Conservation (phyloP, 2,329 filamentous ascomycete species). For the Biscogniauxia mediterranea region DNA sequence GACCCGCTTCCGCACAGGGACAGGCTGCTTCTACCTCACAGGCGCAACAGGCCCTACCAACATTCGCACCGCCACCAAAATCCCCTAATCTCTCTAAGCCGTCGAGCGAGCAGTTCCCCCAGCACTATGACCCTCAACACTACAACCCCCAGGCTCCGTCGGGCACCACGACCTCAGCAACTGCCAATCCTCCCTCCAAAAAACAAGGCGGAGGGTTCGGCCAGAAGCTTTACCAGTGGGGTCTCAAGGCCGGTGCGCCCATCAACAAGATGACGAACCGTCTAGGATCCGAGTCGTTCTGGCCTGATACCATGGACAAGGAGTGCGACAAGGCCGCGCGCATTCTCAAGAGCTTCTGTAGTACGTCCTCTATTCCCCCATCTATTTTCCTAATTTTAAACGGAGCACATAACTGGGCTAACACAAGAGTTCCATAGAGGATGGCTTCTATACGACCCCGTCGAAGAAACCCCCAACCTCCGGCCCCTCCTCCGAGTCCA, state of each 20-base stretch:
- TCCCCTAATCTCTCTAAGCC: constrained; percentile 3
- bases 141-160: not conserved
- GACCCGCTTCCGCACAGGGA: constrained; percentile 2
- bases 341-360: constrained; percentile 83
- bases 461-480: constrained; percentile 24
- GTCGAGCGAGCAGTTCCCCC: not conserved
- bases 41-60: constrained; percentile 1
- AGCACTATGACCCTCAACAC: not conserved
- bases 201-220: constrained; percentile 7
- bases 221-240: constrained; percentile 23
- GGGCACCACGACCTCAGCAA: not conserved
- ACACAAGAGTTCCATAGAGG: constrained; percentile 37
- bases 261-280: constrained; percentile 81
- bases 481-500: constrained; percentile 36
- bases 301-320: constrained; percentile 81
- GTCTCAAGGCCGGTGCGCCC: constrained; percentile 58
- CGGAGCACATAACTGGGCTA: not conserved
- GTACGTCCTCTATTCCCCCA: constrained; percentile 43
- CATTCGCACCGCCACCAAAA: constrained; percentile 10
- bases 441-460: constrained; percentile 49
- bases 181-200: constrained; percentile 3
- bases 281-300: constrained; percentile 79
- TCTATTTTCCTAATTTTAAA: not conserved
- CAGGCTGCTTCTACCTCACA: constrained; percentile 6
- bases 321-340: constrained; percentile 88